Evolutionary conservation across 176 grass and related monocot species (phyloP), one percentile per base, ranked within the genome.

Genomic region (Raddia guianensis): DNA sequence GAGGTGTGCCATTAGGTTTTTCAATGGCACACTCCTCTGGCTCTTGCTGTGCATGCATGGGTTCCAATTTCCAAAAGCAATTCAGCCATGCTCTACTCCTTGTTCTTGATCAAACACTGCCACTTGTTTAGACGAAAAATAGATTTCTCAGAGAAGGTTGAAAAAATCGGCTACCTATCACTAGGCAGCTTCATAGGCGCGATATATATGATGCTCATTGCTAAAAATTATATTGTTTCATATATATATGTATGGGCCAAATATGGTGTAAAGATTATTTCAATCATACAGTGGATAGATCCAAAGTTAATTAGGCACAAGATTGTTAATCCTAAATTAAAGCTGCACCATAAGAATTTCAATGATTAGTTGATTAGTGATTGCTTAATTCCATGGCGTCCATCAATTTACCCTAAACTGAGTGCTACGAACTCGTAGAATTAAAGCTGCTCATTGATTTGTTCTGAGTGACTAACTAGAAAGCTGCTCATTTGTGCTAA

Each of bases 1-100:
- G 85, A 67, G 77, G 81, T 81, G 80, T 83, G 86, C 84, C 81
- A 72, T 77, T 53, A 51, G 79, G 87, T 72, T 82, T 78, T 74
- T 45, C 72, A 83, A 80, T 63, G 86, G 49, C 70, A 84, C 75
- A n/a, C 68, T 34, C 66, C 68, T 34, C 66, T 4, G 37, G 72
- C 66, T 54, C 32, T 58, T 61, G 63, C 33, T 75, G 87, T 83
- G 80, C 73, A n/a, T 47, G 63, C 44, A 70, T 40, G 49, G 68
- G 59, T 37, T 58, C 16, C 66, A 4, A 58, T 45, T 37, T 58
- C 16, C 66, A 4, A 58, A 77, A 80, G 37, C 37, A 40, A 71
- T 50, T 49, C 40, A 79, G 44, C 56, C 3, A 58, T 40, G 37
- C 37, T 40, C 20, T 56, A 51, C 8, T 60, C 60, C 47, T 57